These are phyloP conservation scores for Coffea humblotiana DNA, from an alignment of 305 asterid genomes.

Conservation along the genomic window DNA sequence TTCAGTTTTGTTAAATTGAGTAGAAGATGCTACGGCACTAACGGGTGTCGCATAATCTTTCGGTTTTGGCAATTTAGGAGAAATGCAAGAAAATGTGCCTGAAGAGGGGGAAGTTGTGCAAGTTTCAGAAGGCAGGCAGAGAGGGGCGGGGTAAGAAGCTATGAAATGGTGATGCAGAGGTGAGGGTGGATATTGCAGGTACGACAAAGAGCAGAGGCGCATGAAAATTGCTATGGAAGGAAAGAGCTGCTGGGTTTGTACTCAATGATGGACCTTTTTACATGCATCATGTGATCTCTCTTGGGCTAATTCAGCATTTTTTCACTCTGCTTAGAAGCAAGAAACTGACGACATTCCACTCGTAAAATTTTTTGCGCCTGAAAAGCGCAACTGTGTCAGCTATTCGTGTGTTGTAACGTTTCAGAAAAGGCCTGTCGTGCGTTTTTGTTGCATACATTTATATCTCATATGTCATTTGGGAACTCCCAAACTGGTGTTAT, in stretches of 20 bases:
- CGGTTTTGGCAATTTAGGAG: neutral
- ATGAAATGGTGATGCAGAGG: neutral
- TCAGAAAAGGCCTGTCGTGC: neutral
- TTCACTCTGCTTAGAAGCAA: neutral
- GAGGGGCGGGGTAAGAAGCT: no score
- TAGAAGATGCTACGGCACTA: no score
- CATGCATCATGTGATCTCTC: neutral
- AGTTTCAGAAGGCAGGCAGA: neutral
- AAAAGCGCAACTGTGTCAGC: neutral
- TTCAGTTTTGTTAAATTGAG: neutral
- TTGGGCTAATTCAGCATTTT: neutral
- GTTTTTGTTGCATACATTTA: neutral
- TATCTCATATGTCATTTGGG: neutral
- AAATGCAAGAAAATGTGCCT: neutral
- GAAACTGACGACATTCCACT: neutral
- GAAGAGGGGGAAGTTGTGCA: neutral
- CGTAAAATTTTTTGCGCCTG: neutral
- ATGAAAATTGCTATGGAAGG: neutral
- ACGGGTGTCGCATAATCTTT: neutral
- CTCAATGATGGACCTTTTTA: neutral
- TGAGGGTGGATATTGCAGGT: neutral
- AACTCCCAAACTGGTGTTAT: neutral
- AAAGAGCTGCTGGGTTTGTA: neutral
- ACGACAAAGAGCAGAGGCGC: no score
- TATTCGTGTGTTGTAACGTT: neutral